phyloP scores from a whole-genome alignment of 108 stramenopile genomes.

The Nannochloropsis salina region DNA sequence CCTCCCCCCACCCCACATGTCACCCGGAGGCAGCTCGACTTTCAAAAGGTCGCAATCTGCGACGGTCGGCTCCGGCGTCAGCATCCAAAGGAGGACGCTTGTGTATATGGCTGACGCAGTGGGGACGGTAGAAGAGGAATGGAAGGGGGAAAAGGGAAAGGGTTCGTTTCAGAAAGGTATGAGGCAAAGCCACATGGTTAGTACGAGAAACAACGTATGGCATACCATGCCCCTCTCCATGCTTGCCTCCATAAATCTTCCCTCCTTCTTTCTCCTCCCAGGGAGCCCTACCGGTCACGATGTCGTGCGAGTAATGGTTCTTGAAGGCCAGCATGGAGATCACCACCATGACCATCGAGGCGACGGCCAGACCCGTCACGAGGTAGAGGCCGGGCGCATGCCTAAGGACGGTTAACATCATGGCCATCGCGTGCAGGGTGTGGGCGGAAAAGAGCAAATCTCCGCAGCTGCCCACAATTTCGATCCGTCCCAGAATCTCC shows the following conservation, averaged over 20 bases:
- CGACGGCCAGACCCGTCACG: background rate
- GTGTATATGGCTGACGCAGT: background rate
- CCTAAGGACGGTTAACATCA: background rate
- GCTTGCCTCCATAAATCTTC: too few species aligned
- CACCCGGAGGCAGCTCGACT: background rate
- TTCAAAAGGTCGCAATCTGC: background rate
- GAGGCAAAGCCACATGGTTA: too few species aligned
- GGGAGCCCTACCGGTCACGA: background rate
- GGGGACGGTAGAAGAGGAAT: background rate
- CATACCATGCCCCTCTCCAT: too few species aligned
- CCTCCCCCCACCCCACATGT: background rate
- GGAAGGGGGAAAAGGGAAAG: conserved; percentile 1
- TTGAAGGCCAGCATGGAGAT: conserved; percentile 9
- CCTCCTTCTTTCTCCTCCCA: too few species aligned
- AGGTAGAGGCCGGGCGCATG: background rate
- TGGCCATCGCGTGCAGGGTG: background rate
- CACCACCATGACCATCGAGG: background rate
- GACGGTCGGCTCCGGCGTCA: conserved; percentile 4
- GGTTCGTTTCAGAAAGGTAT: background rate
- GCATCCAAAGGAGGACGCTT: background rate
- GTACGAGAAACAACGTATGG: too few species aligned
- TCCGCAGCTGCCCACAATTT: background rate
- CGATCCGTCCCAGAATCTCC: background rate
- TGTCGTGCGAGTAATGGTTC: background rate
- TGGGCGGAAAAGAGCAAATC: background rate